Conservation (phyloP, 1,284 basidiomycete genomes). For the Mycena sp. region DNA sequence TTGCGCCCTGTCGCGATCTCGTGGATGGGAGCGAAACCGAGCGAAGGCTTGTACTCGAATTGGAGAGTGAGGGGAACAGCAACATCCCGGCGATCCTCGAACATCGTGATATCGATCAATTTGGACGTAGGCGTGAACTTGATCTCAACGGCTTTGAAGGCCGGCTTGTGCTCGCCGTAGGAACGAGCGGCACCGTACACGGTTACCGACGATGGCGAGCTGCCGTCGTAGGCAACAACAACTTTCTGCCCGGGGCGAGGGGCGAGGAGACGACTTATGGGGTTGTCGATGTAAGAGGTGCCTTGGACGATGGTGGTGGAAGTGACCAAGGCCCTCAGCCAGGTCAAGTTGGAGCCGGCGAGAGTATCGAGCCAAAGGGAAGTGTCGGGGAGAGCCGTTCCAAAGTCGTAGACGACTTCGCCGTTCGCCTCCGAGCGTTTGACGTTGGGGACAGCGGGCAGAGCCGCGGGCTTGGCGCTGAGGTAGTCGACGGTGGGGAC, state of each 20-base stretch:
- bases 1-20: conserved; percentile 90
- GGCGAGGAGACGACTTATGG: conserved; percentile 87
- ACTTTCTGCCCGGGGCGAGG: conserved; percentile 87
- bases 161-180: conserved; percentile 75
- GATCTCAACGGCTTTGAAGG: conserved; percentile 90
- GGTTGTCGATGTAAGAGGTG: conserved; percentile 87
- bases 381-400: conserved; percentile 64
- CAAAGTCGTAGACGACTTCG: conserved; percentile 69
- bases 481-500: conserved; percentile 93
- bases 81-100: conserved; percentile 85
- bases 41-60: conserved; percentile 90
- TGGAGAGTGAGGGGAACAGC: conserved; percentile 86
- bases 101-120: conserved; percentile 82
- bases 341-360: conserved; percentile 84
- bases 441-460: conserved; percentile 59
- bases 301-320: conserved; percentile 90
- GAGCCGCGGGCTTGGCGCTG: conserved; percentile 60
- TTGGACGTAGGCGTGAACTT: conserved; percentile 65
- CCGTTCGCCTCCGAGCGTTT: conserved; percentile 57
- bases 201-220: conserved; percentile 65
- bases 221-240: conserved; percentile 63
- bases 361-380: conserved; percentile 88
- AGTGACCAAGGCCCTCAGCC: conserved; percentile 89
- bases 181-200: conserved; percentile 87
- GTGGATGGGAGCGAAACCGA: conserved; percentile 94